phyloP scores from a whole-genome alignment of 2,329 filamentous ascomycete species.

The Fusarium xylarioides region DNA sequence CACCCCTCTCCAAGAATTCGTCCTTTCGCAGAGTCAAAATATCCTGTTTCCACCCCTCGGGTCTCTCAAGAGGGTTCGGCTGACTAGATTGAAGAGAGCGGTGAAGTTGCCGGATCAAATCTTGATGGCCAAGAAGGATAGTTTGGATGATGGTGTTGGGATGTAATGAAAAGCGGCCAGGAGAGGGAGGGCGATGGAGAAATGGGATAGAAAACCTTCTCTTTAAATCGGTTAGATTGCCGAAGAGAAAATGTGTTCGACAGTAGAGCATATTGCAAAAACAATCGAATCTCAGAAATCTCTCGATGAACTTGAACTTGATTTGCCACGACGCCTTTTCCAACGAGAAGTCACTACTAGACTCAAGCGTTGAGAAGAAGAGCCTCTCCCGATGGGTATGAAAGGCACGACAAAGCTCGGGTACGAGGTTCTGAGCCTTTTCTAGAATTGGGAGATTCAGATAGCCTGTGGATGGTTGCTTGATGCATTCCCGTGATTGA shows the following conservation, averaged over 20 bases:
- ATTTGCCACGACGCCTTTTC: background rate
- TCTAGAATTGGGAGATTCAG: background rate
- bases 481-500: background rate
- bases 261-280: background rate
- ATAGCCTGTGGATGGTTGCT: background rate
- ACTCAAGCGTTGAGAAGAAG: no score
- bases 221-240: background rate
- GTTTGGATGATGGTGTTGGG: no score
- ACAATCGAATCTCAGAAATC: background rate
- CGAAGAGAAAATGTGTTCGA: background rate
- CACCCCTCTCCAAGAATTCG: accelerated
- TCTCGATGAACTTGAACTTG: background rate
- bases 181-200: background rate
- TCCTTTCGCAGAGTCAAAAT: background rate
- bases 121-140: no score
- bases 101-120: background rate
- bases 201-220: background rate
- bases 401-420: background rate
- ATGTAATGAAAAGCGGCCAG: no score
- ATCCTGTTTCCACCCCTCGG: background rate
- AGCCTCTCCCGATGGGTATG: background rate
- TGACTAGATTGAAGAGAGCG: background rate
- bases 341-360: no score
- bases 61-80: background rate
- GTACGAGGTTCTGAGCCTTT: background rate